Evolutionary conservation across 1,284 basidiomycete genomes (phyloP).

Genomic region (Cystobasidium pallidum): DNA sequence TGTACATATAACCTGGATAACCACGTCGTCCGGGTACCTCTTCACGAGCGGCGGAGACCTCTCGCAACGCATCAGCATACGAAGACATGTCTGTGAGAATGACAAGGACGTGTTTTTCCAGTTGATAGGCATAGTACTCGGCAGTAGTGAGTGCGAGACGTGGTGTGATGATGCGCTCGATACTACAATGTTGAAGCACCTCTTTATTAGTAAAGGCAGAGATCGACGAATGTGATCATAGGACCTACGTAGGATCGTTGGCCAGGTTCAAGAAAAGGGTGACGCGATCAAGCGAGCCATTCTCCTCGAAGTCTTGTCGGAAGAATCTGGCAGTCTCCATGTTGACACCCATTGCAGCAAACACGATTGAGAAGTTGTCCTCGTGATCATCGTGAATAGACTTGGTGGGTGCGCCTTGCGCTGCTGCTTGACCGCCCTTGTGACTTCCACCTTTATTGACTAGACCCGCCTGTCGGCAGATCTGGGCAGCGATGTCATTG

Average conservation of each 20-base stretch:
- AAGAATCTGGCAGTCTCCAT: conserved; percentile 99
- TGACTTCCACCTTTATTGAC: conserved; percentile 80
- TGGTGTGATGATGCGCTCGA: conserved; percentile 99
- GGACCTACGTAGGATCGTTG: conserved; percentile 85
- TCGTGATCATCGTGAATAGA: conserved; percentile 98
- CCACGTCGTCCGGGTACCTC: conserved; percentile 99
- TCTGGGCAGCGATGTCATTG: conserved; percentile 99
- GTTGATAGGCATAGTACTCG: conserved; percentile 99
- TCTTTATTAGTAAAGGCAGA: too few relatives aligned
- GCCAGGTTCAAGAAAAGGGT: conserved; percentile 99
- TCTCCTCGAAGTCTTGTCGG: conserved; percentile 99
- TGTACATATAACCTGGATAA: conserved; percentile 99
- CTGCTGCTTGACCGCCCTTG: conserved; percentile 98
- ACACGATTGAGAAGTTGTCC: conserved; percentile 99
- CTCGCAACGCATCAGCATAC: conserved; percentile 96
- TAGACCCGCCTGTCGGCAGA: conserved; percentile 97
- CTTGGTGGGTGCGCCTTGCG: conserved; percentile 91
- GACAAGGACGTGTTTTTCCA: conserved; percentile 99
- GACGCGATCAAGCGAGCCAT: conserved; percentile 95
- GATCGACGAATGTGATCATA: neutral
- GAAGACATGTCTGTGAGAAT: conserved; percentile 99
- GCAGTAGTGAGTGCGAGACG: conserved; percentile 97
- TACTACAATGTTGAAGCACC: conserved; percentile 57
- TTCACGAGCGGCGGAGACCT: conserved; percentile 97
- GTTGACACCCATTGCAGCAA: conserved; percentile 99